Base-by-base conservation (phyloP, 1,284 basidiomycete species). In the Rhodotorula sp. region DNA sequence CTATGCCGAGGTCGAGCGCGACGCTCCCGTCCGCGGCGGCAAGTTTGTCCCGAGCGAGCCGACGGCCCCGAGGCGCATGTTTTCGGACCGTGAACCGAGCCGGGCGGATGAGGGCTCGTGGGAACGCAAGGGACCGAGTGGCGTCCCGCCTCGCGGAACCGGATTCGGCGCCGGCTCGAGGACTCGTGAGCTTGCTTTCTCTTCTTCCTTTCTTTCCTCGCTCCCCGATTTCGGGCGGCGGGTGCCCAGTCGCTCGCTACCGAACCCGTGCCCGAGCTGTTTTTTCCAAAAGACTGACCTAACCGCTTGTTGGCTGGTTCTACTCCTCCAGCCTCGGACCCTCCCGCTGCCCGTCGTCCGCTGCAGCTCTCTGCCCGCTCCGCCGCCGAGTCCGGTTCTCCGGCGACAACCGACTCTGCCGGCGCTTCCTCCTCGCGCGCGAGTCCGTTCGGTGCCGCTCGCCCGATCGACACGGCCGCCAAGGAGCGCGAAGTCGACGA, bases 381-480 rank as follows among this genome's bases (percentile, higher is more conserved):
- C 10, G 52, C 73, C 26, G 60, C 70, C 19, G 45, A 63, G 23
- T n/a, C 58, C 43, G 64, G 88, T 90, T 50, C 87, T 80, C 70
- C 86, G 80, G 69, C 92, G 91, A 56, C 90, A 89, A 50, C 87
- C 91, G 2, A 91, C 89, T 43, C 65, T 28, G 5, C 57, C 15
- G 23, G 48, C 23, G 8, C 54, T 12, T 18, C 34, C 43, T 60
- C 90, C 90, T 77, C 82, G 89, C 90, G 8, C 88, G 90, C 89
- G 80, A 85, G 89, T 76, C 93, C 95, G 2, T 98, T 98, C 80
- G 95, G 95, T 68, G 85, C 86, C 64, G 95, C 95, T 55, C 93
- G 91, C 78, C 93, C 95, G 19, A 90, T 97, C 48, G 93, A 97
- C 80, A 88, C 90, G 14, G 84, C 89, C 28, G 84, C 86, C 4